phyloP scores from a whole-genome alignment of 129 eudicot species.

The Tagetes patula region DNA sequence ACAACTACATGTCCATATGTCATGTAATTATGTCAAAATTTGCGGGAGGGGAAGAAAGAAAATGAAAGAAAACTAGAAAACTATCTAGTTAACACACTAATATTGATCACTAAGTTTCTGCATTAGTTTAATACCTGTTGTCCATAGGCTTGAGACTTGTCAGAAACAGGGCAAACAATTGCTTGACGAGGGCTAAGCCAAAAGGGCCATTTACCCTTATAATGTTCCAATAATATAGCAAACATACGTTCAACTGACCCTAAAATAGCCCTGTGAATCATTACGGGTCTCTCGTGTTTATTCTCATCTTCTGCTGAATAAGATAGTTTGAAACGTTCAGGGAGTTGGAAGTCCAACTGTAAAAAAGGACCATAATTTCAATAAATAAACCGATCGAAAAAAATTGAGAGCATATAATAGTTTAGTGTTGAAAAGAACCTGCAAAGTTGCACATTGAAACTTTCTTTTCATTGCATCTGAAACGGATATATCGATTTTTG shows the following conservation, averaged over 20 bases:
- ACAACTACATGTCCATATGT: too few species aligned
- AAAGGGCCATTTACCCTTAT: slow-evolving; percentile 97
- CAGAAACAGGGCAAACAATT: slow-evolving; percentile 87
- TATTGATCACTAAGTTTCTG: neutral
- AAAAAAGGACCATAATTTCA: slow-evolving; percentile 22
- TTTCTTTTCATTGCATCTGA: slow-evolving; percentile 94
- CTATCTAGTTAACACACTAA: neutral
- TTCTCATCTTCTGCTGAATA: slow-evolving; percentile 85
- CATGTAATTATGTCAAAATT: too few species aligned
- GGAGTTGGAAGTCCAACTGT: slow-evolving; percentile 98
- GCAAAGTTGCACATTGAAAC: slow-evolving; percentile 94
- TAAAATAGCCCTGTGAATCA: slow-evolving; percentile 90
- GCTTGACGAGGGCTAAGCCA: slow-evolving; percentile 99
- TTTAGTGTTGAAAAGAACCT: slow-evolving; percentile 46
- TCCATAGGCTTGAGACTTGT: slow-evolving; percentile 76
- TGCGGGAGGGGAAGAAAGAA: neutral
- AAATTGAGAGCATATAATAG: neutral
- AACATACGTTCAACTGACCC: slow-evolving; percentile 98
- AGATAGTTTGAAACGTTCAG: slow-evolving; percentile 67
- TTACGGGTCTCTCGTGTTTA: slow-evolving; percentile 91
- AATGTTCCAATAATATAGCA: slow-evolving; percentile 93
- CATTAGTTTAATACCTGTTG: slow-evolving; percentile 48
- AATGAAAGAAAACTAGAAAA: neutral
- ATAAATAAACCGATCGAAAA: neutral
- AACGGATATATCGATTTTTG: slow-evolving; percentile 93